Base-by-base conservation (phyloP, 1,139 yeast genomes). In the Magnusiomyces ingens region DNA sequence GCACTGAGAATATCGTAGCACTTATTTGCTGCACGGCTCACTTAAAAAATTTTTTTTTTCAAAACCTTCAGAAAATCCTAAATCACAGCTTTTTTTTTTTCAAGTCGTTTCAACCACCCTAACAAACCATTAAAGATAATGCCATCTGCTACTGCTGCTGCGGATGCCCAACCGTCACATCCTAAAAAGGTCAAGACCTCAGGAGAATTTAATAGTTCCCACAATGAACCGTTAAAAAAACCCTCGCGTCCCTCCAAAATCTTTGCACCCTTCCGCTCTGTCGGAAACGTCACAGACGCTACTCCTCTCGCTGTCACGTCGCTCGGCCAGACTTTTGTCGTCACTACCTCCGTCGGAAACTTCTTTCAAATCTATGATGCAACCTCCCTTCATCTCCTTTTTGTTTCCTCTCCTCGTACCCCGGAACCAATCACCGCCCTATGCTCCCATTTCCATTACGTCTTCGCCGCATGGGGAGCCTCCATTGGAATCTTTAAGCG, bases 281-380 rank as follows among this genome's bases (percentile, higher is more conserved):
- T 74, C 18, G 78, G 78, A 15, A 61, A 74, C 46, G 77, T 74
- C 8, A 66, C 75, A 8, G 88, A 89, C 64, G 84, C 81, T 36
- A 76, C 79, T 1, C 98, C 98, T 1, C 86, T 90, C 67, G 89
- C 96, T 11, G 75, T 90, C 37, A 95, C 98, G 35, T 82, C 93
- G 1, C 75, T 93, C 55, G 99, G 99, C 54, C 78, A 88, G 17
- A 83, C 95, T 0, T 91, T 86, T 64, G 85, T 91, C 62, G 81
- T 89, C 48, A 95, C 87, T 12, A 91, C 99, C 0, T 83, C 89
- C 40, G 96, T 93, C 29, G 99, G 97, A 3, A 77, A 82, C 55
- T 79, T 94, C 1, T 89, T 93, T 71, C 99, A 93, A 68, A 88
- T 93, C 41, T 94, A 87, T 65, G 99, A 93, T 72, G 96, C 96